These are phyloP conservation scores for Aspergillus sp. DNA, from an alignment of 2,329 filamentous ascomycete species.

Conservation along the genomic window DNA sequence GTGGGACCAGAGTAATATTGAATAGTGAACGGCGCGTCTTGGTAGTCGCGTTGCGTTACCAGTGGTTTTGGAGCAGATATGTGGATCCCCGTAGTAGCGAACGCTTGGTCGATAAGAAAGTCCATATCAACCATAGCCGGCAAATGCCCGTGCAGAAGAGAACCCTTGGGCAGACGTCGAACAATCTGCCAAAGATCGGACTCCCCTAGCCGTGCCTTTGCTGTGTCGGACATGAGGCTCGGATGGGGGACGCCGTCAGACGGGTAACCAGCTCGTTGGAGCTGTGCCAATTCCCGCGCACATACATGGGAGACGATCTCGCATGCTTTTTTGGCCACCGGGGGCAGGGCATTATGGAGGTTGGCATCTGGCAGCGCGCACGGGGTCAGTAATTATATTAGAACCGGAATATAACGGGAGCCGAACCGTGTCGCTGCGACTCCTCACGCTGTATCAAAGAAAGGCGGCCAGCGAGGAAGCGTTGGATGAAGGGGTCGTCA, in stretches of 20 bases:
- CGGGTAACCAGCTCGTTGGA: conserved; percentile 68
- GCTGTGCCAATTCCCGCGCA: conserved; percentile 69
- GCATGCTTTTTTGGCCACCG: conserved; percentile 74
- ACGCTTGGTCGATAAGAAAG: conserved; percentile 70
- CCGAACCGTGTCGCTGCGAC: conserved; percentile 73
- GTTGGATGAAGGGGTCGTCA: conserved; percentile 74
- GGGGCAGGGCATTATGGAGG: conserved; percentile 61
- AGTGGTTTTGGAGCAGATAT: conserved; percentile 63
- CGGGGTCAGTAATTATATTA: conserved; percentile 12
- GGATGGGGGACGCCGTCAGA: conserved; percentile 68
- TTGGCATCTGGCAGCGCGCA: conserved; percentile 23
- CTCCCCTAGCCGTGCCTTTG: conserved; percentile 80
- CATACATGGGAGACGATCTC: conserved; percentile 78
- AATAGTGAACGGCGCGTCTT: conserved; percentile 62
- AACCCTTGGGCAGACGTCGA: conserved; percentile 81
- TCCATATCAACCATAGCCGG: conserved; percentile 90
- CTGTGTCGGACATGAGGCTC: conserved; percentile 90
- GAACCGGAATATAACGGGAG: not conserved
- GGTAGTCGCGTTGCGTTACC: conserved; percentile 52
- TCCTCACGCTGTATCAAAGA: conserved; percentile 78
- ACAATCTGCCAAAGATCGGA: conserved; percentile 86
- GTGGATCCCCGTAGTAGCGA: conserved; percentile 72
- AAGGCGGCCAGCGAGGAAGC: conserved; percentile 75
- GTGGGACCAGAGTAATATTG: conserved; percentile 54
- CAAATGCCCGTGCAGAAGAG: conserved; percentile 70